Conservation (phyloP, 2,329 filamentous ascomycete genomes). For the Neoascochyta sp. region DNA sequence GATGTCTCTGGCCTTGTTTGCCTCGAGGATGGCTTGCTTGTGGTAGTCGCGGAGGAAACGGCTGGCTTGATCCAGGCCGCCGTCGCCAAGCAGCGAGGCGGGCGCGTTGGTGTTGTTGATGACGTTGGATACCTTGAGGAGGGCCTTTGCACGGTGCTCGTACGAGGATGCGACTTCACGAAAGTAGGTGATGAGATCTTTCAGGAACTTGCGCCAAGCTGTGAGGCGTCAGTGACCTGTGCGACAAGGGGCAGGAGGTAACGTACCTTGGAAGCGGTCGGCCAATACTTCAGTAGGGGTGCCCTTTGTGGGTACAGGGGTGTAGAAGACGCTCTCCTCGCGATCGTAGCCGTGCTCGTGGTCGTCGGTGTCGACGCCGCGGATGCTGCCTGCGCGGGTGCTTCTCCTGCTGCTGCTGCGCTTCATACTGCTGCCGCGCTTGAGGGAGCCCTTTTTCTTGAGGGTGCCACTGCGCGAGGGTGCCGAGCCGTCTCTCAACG, state of each 20-base stretch:
- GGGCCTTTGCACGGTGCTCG: constrained; percentile 76
- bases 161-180: constrained; percentile 87
- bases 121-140: constrained; percentile 77
- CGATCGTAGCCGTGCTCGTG: constrained; percentile 60
- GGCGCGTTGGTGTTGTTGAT: constrained; percentile 77
- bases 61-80: constrained; percentile 83
- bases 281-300: constrained; percentile 85
- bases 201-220: constrained; percentile 95
- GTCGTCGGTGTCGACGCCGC: constrained; percentile 71
- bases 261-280: constrained; percentile 80
- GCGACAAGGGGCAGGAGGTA: background rate
- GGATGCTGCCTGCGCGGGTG: constrained; percentile 80
- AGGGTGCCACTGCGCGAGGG: constrained; percentile 67
- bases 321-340: constrained; percentile 82
- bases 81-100: constrained; percentile 69
- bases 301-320: constrained; percentile 81
- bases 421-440: constrained; percentile 68
- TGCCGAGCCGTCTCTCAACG: constrained; percentile 42
- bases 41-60: constrained; percentile 79
- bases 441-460: constrained; percentile 82
- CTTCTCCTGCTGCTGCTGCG: constrained; percentile 78
- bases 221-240: constrained; percentile 16
- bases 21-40: constrained; percentile 72
- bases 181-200: constrained; percentile 91
- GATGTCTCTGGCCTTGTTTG: constrained; percentile 84